Evolutionary conservation across 2,329 filamentous ascomycete genomes (phyloP).

Genomic region (Chrysoporthe puriensis): DNA sequence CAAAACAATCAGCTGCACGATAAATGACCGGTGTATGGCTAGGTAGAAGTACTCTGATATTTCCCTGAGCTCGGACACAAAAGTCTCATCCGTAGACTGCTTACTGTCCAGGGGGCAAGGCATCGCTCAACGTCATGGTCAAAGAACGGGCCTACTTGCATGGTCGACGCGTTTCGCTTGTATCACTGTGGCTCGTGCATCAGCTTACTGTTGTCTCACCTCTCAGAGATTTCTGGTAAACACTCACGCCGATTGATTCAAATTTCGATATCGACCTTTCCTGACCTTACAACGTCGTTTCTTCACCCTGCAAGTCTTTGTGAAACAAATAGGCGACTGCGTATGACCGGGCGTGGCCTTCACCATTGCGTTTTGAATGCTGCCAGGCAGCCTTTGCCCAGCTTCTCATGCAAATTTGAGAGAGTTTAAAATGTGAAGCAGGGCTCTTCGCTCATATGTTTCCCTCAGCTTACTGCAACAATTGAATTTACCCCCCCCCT

Average conservation of each 20-base stretch:
- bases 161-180: slow-evolving; percentile 1
- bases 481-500: too few relatives aligned
- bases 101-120: background rate
- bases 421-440: background rate
- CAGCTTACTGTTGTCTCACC: background rate
- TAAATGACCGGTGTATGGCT: too few relatives aligned
- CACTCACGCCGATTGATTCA: background rate
- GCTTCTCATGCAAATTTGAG: background rate
- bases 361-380: background rate
- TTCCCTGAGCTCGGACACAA: background rate
- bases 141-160: background rate
- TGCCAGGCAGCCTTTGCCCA: background rate
- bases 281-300: background rate
- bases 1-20: too few relatives aligned
- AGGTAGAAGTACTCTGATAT: too few relatives aligned
- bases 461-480: background rate
- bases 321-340: background rate
- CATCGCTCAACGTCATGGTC: background rate
- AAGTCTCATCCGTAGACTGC: background rate
- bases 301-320: background rate
- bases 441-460: background rate
- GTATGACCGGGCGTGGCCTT: background rate
- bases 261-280: background rate
- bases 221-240: background rate
- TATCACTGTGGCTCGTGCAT: background rate